Evolutionary conservation across 495 filamentous ascomycete genomes (phyloP).

Genomic region (Penicillium simplicissimum): DNA sequence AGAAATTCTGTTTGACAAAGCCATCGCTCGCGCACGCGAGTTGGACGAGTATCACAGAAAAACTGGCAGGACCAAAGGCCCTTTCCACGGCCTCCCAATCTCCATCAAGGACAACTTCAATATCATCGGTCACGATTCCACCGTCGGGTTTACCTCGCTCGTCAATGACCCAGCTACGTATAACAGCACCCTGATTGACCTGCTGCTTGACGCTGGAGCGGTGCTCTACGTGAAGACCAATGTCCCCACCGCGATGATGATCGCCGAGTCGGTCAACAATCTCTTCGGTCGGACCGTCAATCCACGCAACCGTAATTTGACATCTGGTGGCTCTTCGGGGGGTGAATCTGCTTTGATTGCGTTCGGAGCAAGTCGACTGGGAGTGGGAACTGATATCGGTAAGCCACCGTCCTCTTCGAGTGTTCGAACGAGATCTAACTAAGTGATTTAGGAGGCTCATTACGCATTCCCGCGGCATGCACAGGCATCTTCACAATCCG

Average conservation of each 20-base stretch:
- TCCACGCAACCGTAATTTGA: slow-evolving; percentile 35
- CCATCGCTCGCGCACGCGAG: slow-evolving; percentile 46
- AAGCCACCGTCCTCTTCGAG: background rate
- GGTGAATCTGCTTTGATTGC: slow-evolving; percentile 44
- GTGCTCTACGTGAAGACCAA: slow-evolving; percentile 61
- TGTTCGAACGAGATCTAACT: background rate
- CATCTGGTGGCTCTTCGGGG: slow-evolving; percentile 44
- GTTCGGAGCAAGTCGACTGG: slow-evolving; percentile 37
- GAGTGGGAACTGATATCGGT: slow-evolving; percentile 46
- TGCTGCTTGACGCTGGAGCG: slow-evolving; percentile 33
- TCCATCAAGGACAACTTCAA: slow-evolving; percentile 60
- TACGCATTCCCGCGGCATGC: background rate
- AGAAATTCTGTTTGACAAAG: slow-evolving; percentile 58
- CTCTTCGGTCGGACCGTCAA: slow-evolving; percentile 32
- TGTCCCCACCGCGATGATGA: slow-evolving; percentile 41
- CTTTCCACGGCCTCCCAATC: slow-evolving; percentile 59
- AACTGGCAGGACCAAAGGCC: slow-evolving; percentile 38
- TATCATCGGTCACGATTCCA: slow-evolving; percentile 49
- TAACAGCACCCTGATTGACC: slow-evolving; percentile 37
- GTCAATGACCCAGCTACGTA: slow-evolving; percentile 41
- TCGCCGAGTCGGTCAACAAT: slow-evolving; percentile 55
- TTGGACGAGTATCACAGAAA: slow-evolving; percentile 27
- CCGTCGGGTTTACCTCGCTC: slow-evolving; percentile 50
- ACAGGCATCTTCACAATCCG: slow-evolving; percentile 44
- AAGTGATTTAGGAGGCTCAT: background rate